Evolutionary conservation across 305 asterid species (phyloP).

Genomic region (Fraxinus ornus): DNA sequence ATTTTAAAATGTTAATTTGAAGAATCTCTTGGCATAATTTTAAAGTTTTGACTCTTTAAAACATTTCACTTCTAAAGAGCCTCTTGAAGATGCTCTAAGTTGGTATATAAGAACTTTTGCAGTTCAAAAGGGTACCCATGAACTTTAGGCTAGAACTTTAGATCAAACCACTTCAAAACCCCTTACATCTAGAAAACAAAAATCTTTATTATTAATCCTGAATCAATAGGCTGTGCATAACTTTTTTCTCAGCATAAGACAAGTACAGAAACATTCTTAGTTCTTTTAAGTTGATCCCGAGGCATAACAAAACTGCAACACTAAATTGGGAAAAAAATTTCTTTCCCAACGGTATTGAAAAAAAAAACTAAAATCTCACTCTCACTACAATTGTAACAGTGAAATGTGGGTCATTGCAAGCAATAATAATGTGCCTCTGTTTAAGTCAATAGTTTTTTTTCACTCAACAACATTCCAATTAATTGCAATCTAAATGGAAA

Average conservation of each 20-base stretch:
- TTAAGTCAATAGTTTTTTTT: not conserved
- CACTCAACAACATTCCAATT: not conserved
- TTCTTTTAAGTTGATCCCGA: slow-evolving; percentile 5
- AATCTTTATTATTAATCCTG: not conserved
- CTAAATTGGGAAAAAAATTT: not conserved
- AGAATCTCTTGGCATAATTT: not conserved
- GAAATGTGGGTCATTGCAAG: not conserved
- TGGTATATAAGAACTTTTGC: not conserved
- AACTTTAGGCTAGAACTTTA: slow-evolving; percentile 1
- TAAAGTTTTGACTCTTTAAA: not conserved
- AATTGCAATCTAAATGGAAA: slow-evolving; percentile 16
- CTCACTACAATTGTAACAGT: not conserved
- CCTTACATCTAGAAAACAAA: not conserved
- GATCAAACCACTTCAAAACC: slow-evolving; percentile 18
- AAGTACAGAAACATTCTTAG: slow-evolving; percentile 12
- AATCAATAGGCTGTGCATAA: not conserved
- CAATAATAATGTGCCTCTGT: not conserved
- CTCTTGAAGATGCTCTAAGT: not conserved
- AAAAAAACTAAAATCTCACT: slow-evolving; percentile 5
- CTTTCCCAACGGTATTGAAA: not conserved
- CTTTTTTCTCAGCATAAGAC: not conserved
- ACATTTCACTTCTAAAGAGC: not conserved
- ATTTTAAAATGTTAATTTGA: not conserved
- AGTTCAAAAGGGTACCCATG: not conserved
- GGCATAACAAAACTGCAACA: slow-evolving; percentile 4